Evolutionary conservation across 805 yeast species (phyloP).

Genomic region (Yarrowia bubula): DNA sequence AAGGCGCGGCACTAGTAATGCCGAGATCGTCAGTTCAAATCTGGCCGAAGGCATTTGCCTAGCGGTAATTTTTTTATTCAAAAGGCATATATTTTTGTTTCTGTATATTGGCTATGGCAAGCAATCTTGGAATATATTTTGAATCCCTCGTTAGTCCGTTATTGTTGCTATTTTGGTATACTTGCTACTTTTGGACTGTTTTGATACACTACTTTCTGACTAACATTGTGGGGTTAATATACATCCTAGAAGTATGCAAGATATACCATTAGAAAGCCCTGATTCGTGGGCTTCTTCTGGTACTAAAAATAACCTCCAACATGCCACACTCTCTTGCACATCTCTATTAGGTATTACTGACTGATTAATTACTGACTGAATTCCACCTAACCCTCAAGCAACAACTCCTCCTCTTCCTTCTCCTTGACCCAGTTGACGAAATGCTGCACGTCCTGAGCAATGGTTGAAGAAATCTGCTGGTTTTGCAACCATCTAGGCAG

Average conservation of each 20-base stretch:
- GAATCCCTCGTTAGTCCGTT: too few species aligned
- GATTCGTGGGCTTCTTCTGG: background rate
- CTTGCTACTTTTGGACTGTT: too few species aligned
- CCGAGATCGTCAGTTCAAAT: constrained; percentile 15
- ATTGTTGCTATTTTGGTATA: too few species aligned
- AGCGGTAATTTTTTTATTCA: background rate
- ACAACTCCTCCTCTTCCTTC: constrained; percentile 18
- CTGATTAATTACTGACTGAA: background rate
- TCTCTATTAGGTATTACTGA: too few species aligned
- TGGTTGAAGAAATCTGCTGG: background rate
- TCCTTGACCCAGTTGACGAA: constrained; percentile 8
- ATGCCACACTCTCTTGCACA: too few species aligned
- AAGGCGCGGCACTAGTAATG: constrained; percentile 17
- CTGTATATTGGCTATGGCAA: too few species aligned
- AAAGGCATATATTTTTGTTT: background rate
- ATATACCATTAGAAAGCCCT: background rate
- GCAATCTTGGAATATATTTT: too few species aligned
- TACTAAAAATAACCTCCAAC: too few species aligned
- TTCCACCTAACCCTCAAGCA: background rate
- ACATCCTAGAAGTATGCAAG: background rate
- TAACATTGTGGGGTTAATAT: too few species aligned
- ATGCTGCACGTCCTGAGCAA: constrained; percentile 13
- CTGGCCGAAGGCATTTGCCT: constrained; percentile 4
- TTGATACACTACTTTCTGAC: too few species aligned
- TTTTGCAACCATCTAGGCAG: constrained; percentile 44